phyloP scores from a whole-genome alignment of 768 basidiomycete species.

The Termitomyces sp. region DNA sequence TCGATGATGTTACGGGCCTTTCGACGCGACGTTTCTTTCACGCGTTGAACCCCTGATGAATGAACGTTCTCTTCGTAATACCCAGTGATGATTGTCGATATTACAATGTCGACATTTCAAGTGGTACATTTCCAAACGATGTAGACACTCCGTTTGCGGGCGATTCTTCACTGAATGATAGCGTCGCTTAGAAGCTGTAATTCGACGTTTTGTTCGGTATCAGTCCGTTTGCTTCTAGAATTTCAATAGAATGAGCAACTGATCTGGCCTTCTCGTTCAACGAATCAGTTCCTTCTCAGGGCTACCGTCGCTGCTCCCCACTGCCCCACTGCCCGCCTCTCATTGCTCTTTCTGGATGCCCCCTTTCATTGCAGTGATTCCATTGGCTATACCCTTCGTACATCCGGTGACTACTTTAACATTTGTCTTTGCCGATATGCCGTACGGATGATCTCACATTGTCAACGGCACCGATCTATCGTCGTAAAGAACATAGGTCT shows the following conservation, averaged over 20 bases:
- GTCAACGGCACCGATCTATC: too few species aligned
- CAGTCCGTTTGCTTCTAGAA: not conserved
- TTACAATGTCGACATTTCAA: not conserved
- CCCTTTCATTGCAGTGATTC: too few species aligned
- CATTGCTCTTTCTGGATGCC: too few species aligned
- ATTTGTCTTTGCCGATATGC: too few species aligned
- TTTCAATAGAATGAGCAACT: too few species aligned
- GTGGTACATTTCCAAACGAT: not conserved
- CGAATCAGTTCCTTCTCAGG: too few species aligned
- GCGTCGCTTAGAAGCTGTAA: not conserved
- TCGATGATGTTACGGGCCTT: not conserved
- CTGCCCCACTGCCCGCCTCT: too few species aligned
- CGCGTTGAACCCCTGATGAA: not conserved
- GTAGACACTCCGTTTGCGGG: not conserved
- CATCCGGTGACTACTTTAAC: too few species aligned
- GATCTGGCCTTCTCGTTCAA: not conserved
- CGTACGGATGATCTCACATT: too few species aligned
- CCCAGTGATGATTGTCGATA: not conserved
- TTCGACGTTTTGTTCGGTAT: not conserved
- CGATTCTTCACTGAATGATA: not conserved
- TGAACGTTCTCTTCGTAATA: not conserved
- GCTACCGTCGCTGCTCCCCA: too few species aligned
- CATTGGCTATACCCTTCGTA: too few species aligned
- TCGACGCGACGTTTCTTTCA: not conserved
- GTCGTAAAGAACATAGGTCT: too few species aligned